phyloP scores from a whole-genome alignment of 1,284 basidiomycete genomes.

The Trametes versicolor region DNA sequence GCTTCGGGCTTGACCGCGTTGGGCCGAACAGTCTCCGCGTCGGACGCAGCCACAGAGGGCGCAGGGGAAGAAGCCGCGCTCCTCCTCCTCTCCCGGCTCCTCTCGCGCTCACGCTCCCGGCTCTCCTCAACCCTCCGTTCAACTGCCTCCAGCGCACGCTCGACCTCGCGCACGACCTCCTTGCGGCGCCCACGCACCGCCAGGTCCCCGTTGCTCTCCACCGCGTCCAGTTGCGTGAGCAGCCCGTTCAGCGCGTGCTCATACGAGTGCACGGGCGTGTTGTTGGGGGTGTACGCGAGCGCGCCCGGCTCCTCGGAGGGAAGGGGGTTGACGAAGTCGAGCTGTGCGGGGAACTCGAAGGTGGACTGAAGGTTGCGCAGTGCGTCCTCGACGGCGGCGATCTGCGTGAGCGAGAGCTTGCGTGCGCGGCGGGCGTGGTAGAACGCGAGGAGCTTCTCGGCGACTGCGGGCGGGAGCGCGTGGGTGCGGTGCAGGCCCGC shows the following conservation, averaged over 20 bases:
- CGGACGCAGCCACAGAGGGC: not conserved
- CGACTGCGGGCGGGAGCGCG: slow-evolving; percentile 35
- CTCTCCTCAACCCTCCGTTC: slow-evolving; percentile 52
- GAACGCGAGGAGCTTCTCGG: slow-evolving; percentile 34
- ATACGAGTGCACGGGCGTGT: slow-evolving; percentile 59
- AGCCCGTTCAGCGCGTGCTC: slow-evolving; percentile 66
- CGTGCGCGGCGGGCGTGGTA: slow-evolving; percentile 36
- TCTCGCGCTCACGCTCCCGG: slow-evolving; percentile 36
- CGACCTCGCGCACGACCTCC: slow-evolving; percentile 68
- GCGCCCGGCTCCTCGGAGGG: slow-evolving; percentile 12
- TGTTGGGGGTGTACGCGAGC: slow-evolving; percentile 54
- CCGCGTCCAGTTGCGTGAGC: slow-evolving; percentile 70
- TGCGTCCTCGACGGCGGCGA: slow-evolving; percentile 41
- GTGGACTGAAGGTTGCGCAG: slow-evolving; percentile 41
- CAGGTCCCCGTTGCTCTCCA: slow-evolving; percentile 70
- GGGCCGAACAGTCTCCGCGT: not conserved
- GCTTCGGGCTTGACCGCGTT: not conserved
- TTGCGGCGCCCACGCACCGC: slow-evolving; percentile 66
- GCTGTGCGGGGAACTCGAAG: slow-evolving; percentile 46
- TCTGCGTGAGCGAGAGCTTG: slow-evolving; percentile 37
- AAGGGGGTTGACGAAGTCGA: slow-evolving; percentile 42
- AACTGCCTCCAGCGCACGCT: slow-evolving; percentile 60
- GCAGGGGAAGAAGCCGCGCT: slow-evolving; percentile 15
- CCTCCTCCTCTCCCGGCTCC: slow-evolving; percentile 25
- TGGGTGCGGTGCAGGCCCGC: slow-evolving; percentile 35